Percentiles rank a stretch among this genome's conserved stretches.
These are phyloP conservation scores for Logfia minima DNA, from an alignment of 129 eudicot genomes.

Conservation along the genomic window DNA sequence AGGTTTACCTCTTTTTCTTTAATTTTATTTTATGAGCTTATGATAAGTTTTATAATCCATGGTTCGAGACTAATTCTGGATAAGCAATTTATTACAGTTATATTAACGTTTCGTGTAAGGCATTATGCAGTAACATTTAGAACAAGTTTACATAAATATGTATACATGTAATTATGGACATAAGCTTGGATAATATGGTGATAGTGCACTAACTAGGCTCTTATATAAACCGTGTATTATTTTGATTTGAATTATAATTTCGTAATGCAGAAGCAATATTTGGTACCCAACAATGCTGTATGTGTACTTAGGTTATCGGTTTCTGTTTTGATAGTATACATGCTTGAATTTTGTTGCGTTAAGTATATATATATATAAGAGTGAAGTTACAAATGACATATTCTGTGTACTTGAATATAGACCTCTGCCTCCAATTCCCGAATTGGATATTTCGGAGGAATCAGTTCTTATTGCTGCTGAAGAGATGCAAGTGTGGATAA, in stretches of 20 bases:
- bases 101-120: neutral
- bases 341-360: slow-evolving; percentile 6
- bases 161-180: neutral
- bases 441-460: slow-evolving; percentile 75
- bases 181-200: neutral
- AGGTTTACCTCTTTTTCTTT: slow-evolving; percentile 37
- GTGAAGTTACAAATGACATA: slow-evolving; percentile 1
- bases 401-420: slow-evolving; percentile 35
- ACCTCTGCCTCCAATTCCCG: slow-evolving; percentile 93
- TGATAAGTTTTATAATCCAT: neutral
- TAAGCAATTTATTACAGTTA: neutral
- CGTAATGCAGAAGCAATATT: neutral
- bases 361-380: neutral
- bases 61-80: neutral
- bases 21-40: neutral
- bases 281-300: too few relatives aligned
- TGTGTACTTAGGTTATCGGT: neutral
- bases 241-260: too few relatives aligned
- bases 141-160: neutral
- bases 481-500: slow-evolving; percentile 56
- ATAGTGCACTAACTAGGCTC: neutral
- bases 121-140: neutral
- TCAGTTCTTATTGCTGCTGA: slow-evolving; percentile 58
- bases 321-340: neutral
- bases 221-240: neutral